phyloP scores from a whole-genome alignment of 2,329 filamentous ascomycete species.

The Cladobotryum mycophilum region DNA sequence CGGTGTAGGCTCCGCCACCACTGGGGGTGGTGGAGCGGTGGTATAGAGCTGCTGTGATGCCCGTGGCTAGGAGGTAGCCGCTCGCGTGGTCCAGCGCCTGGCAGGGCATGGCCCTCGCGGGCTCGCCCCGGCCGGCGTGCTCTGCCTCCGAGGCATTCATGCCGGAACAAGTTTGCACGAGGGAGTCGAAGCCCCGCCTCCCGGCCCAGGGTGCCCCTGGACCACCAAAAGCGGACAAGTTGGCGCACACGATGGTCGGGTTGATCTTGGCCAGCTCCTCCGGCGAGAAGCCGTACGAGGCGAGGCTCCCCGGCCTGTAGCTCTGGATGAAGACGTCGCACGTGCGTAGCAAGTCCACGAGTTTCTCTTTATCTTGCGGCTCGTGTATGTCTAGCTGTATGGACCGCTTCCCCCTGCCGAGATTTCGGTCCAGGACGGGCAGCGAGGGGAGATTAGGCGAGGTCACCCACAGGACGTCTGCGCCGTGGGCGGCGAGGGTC shows the following conservation, averaged over 20 bases:
- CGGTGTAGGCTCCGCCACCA: constrained; percentile 39
- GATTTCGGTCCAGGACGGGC: constrained; percentile 59
- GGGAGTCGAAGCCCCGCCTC: constrained; percentile 48
- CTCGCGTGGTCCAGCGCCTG: constrained; percentile 52
- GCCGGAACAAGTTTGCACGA: constrained; percentile 46
- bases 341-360: constrained; percentile 50
- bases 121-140: constrained; percentile 32
- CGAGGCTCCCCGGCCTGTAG: constrained; percentile 53
- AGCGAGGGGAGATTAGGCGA: constrained; percentile 57
- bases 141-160: constrained; percentile 51
- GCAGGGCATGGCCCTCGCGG: constrained; percentile 40
- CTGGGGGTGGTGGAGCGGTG: constrained; percentile 31
- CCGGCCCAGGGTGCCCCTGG: constrained; percentile 34
- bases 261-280: constrained; percentile 33
- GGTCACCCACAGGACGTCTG: constrained; percentile 64
- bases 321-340: constrained; percentile 60
- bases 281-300: constrained; percentile 31
- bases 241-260: constrained; percentile 43
- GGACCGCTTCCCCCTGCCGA: constrained; percentile 61
- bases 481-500: constrained; percentile 64
- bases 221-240: constrained; percentile 48
- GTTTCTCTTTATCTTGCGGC: constrained; percentile 39
- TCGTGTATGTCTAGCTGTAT: constrained; percentile 54
- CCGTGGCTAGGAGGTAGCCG: constrained; percentile 49
- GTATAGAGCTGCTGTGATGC: constrained; percentile 46